These are phyloP conservation scores for Mycosarcoma maydis DNA, from an alignment of 1,284 basidiomycete species.

Conservation along the genomic window DNA sequence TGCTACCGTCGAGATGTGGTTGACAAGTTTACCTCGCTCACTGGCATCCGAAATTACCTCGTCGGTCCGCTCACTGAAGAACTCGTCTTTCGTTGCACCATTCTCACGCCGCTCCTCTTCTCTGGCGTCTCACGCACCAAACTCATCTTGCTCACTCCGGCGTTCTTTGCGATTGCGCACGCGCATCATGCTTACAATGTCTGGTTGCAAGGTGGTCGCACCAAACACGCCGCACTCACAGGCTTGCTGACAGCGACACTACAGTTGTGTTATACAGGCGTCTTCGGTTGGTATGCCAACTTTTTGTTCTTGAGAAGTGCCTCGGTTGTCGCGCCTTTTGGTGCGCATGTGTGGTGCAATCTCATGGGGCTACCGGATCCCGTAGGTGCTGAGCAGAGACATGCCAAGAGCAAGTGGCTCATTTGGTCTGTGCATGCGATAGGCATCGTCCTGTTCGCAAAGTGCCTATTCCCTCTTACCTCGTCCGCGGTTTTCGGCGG, in stretches of 20 bases:
- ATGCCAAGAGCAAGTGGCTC: conserved; percentile 69
- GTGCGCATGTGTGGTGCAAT: conserved; percentile 87
- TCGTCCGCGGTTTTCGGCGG: conserved; percentile 24
- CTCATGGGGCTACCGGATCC: conserved; percentile 84
- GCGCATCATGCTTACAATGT: conserved; percentile 88
- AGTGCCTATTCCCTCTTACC: conserved; percentile 48
- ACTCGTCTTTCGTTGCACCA: conserved; percentile 86
- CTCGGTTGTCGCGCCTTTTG: conserved; percentile 57
- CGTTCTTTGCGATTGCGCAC: conserved; percentile 91
- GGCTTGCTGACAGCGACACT: conserved; percentile 72
- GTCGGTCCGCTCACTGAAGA: conserved; percentile 90
- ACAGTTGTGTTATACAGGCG: conserved; percentile 85
- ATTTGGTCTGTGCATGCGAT: conserved; percentile 70
- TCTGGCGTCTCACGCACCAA: conserved; percentile 72
- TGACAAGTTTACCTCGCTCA: conserved; percentile 71
- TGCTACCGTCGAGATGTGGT: conserved; percentile 67
- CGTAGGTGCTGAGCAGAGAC: conserved; percentile 68
- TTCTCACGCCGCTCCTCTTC: conserved; percentile 79
- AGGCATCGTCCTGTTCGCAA: conserved; percentile 71
- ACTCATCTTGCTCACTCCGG: conserved; percentile 82
- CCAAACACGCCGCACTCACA: conserved; percentile 72
- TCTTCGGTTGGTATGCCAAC: conserved; percentile 89
- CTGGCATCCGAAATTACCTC: conserved; percentile 79
- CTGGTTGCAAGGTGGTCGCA: conserved; percentile 72
- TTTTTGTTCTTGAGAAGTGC: conserved; percentile 86